These are phyloP conservation scores for Salix udensis DNA, from an alignment of 345 rosid genomes.

Conservation along the genomic window DNA sequence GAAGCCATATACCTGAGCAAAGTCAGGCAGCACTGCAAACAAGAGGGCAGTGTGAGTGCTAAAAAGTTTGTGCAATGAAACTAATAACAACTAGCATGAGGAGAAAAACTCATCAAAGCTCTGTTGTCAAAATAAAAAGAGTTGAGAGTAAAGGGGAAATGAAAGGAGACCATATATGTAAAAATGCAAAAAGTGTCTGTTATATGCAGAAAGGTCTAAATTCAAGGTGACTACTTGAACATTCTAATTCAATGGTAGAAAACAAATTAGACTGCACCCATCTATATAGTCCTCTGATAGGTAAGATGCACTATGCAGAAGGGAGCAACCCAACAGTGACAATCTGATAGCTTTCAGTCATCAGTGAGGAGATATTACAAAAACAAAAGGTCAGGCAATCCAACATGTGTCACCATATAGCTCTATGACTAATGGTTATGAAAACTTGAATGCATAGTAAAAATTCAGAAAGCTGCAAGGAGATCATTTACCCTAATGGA, in stretches of 20 bases:
- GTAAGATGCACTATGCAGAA: background rate
- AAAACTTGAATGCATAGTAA: background rate
- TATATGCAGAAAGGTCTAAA: background rate
- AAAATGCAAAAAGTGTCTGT: background rate
- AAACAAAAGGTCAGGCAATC: background rate
- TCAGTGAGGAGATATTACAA: background rate
- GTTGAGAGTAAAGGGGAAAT: background rate
- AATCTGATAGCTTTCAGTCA: background rate
- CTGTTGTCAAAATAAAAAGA: background rate
- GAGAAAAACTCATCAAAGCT: background rate
- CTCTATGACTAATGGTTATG: background rate
- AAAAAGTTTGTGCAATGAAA: background rate
- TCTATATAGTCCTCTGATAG: background rate
- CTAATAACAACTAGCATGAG: background rate
- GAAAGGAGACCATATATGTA: background rate
- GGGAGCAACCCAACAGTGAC: background rate
- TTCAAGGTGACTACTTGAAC: background rate
- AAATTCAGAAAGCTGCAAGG: background rate
- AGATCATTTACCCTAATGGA: background rate
- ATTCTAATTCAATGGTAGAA: background rate
- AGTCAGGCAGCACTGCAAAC: conserved; percentile 78
- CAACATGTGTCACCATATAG: background rate
- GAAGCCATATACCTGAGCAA: conserved; percentile 81
- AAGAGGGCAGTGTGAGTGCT: background rate
- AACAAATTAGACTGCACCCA: background rate